Evolutionary conservation across 805 yeast species (phyloP), one percentile per base, ranked within the genome.

Genomic region (Zygoascus biomembranicola): DNA sequence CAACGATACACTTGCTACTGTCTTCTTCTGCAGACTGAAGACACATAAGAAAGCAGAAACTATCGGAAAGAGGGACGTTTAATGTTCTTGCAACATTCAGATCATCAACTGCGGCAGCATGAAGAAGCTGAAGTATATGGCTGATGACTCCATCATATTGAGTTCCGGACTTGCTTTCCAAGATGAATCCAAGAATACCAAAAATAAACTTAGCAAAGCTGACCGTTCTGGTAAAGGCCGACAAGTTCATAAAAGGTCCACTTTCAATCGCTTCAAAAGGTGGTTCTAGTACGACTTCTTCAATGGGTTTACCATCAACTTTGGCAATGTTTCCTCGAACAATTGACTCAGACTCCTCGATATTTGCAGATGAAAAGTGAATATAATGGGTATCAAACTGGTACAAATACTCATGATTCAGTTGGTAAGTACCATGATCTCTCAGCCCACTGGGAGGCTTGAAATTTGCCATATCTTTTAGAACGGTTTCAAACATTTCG

Each of bases 361-460:
- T 78, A 51, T 81, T 82, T 60, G 89, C 89, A 0, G 92, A 71
- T 0, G 85, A 73, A 61, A 85, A 85, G 60, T 89, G 90, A 55
- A 87, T 75, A 64, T 84, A 92, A 63, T 80, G 90, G 0, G 97
- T 96, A 65, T 92, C 94, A 44, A 90, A 78, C 28, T 76, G 70
- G 1, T 71, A 73, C 52, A 69, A 74, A 31, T 71, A 69, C 49
- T 80, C 76, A 2, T 77, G 75, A 62, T 86, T 89, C 55, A 94
- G 73, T 28, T 80, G 73, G 67, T 86, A 92, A 26, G 78, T 65
- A 1, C 96, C 88, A 20, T 75, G 68, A 58, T 85, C 85, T 23
- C 76, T 66, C 18, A 76, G 59, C 3, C 82, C 79, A 4, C 76
- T 69, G 2, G 95, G 90, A 1, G 85, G 76, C n/a, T 74, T 74